phyloP scores from a whole-genome alignment of 305 asterid genomes.

The Fraxinus xanthoxyloides region DNA sequence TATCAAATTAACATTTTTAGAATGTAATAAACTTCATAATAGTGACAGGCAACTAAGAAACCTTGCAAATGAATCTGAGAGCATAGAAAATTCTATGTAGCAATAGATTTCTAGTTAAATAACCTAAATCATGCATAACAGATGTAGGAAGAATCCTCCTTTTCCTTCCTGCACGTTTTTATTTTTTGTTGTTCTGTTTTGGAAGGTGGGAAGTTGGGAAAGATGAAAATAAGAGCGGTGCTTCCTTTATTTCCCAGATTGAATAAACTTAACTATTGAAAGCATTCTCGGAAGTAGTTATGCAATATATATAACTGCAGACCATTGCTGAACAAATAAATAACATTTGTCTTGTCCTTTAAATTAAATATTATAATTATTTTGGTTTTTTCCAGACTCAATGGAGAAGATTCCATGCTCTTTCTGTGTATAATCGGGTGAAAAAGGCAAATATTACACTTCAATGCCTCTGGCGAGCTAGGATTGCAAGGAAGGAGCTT shows the following conservation, averaged over 20 bases:
- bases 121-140: not conserved
- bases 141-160: not conserved
- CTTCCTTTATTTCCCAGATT: not conserved
- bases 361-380: slow-evolving; percentile 5
- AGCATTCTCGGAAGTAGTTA: not conserved
- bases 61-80: not conserved
- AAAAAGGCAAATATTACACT: slow-evolving; percentile 57
- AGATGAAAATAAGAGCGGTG: not conserved
- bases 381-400: slow-evolving; percentile 48
- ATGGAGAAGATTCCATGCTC: slow-evolving; percentile 80
- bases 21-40: not conserved
- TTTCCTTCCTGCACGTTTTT: not conserved
- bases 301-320: not conserved
- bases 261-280: not conserved
- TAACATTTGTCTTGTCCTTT: not conserved
- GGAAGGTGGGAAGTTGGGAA: slow-evolving; percentile 3
- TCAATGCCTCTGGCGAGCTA: slow-evolving; percentile 95
- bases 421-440: slow-evolving; percentile 51
- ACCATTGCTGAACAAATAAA: not conserved
- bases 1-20: not conserved
- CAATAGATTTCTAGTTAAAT: not conserved
- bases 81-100: not conserved
- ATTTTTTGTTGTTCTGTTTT: not conserved
- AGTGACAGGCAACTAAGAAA: not conserved
- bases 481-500: slow-evolving; percentile 84